phyloP scores from a whole-genome alignment of 73 alveolate genomes.

The Paramecium biaurelia region DNA sequence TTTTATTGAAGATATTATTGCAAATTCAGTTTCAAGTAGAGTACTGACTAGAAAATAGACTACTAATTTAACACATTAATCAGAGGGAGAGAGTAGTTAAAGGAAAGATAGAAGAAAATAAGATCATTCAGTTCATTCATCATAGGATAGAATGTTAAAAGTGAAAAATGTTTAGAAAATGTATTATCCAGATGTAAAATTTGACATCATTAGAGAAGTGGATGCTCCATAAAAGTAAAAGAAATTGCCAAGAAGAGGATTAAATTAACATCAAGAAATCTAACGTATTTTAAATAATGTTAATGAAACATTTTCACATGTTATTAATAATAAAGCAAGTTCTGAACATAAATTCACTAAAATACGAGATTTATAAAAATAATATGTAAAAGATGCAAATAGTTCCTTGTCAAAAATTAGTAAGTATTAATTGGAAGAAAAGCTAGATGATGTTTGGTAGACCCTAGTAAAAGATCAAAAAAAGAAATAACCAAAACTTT shows the following conservation, averaged over 20 bases:
- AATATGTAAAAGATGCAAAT: not conserved
- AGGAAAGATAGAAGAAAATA: not conserved
- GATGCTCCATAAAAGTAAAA: not conserved
- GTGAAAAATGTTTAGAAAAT: not conserved
- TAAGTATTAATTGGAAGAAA: not conserved
- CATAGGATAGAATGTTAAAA: not conserved
- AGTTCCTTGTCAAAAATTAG: not conserved
- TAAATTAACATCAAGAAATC: not conserved
- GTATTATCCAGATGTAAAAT: not conserved
- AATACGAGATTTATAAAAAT: not conserved
- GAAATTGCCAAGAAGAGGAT: not conserved
- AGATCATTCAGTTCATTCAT: not conserved
- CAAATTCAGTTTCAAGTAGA: not conserved
- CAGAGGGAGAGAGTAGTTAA: slow-evolving; percentile 11
- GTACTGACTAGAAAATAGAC: not conserved
- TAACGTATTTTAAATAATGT: not conserved
- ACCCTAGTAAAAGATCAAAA: not conserved
- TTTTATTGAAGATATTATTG: not conserved
- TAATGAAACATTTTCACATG: not conserved
- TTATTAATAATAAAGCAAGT: not conserved
- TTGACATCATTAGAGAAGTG: not conserved
- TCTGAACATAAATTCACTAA: not conserved
- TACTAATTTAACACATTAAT: not conserved
- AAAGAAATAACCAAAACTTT: not conserved
- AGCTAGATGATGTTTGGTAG: not conserved